Base-by-base conservation (phyloP, 305 asterid species). In the Fraxinus ornus region DNA sequence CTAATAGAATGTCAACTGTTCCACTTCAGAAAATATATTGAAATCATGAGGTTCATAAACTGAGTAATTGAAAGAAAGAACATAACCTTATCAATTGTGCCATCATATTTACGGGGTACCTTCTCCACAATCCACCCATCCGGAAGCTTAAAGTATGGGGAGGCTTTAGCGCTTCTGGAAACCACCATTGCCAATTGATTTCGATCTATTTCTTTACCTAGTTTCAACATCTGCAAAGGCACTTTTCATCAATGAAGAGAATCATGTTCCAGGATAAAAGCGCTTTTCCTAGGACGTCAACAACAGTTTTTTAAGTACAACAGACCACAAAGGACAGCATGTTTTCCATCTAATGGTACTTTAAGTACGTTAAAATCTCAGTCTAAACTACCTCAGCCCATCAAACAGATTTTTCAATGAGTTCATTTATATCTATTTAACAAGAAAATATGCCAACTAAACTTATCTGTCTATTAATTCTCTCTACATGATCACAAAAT, bases 111-210 rank as follows among this genome's bases (percentile, higher is more conserved):
- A 64, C 98, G 94, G 32, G 92, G 95, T 72, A 91, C 92, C 85
- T 90, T 90, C 89, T 91, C 94, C 78, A 95, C 89, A 70, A 92
- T 78, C 98, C 98, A 92, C 75, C 97, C 98, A 83, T 93, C 94
- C 1, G 98, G 98, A 81, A 93, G 91, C 68, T 83, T 71, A 76
- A 47, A 32, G 15, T 84, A 88, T 28, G 92, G 83, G 44, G 55
- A 28, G 15, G 75, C 80, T 66, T 88, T 82, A 75, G 85, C 72
- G 22, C 62, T 70, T 7, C 78, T 55, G 9, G 87, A 79, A 55
- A 86, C 47, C 72, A 85, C 88, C n/a, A 84, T 85, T 9, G 88
- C 90, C 84, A 85, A 78, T 64, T 89, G 77, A 55, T 36, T 83
- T 84, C 41, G 76, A 82, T 80, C 74, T 75, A 75, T 9, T 68